These are phyloP conservation scores for Mitragyna speciosa DNA, from an alignment of 257 asterid genomes.

Conservation along the genomic window DNA sequence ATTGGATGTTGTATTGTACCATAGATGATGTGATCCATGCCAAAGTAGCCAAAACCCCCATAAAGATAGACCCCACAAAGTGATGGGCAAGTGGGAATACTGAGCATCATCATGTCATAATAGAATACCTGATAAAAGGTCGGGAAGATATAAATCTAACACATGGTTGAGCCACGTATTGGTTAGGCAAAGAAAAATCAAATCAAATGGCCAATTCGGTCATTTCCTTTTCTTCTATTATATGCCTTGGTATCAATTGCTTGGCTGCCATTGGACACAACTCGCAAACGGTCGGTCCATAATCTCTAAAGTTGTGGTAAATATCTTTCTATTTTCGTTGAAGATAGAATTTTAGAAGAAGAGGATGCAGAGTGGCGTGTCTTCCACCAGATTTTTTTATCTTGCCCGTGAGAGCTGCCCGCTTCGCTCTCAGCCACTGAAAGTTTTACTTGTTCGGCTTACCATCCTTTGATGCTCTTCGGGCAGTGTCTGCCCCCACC, in stretches of 20 bases:
- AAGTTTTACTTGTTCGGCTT: background rate
- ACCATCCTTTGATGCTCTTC: background rate
- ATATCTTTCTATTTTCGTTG: background rate
- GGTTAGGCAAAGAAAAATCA: background rate
- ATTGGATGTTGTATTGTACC: background rate
- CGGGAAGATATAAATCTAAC: slow-evolving; percentile 37
- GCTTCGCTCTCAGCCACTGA: background rate
- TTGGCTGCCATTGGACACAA: slow-evolving; percentile 32
- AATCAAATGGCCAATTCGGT: background rate
- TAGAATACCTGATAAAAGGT: background rate
- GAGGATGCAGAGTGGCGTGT: background rate
- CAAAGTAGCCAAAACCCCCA: background rate
- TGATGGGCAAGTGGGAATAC: slow-evolving; percentile 35
- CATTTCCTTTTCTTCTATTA: no score
- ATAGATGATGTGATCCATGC: background rate
- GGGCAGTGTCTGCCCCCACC: background rate
- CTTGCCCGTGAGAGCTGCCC: slow-evolving; percentile 12
- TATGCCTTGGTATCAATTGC: slow-evolving; percentile 28
- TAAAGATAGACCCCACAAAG: slow-evolving; percentile 21
- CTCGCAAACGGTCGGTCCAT: background rate
- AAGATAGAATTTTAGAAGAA: background rate
- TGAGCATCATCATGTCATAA: background rate
- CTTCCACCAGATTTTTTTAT: slow-evolving; percentile 12
- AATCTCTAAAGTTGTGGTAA: background rate
- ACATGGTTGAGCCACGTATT: slow-evolving; percentile 46